A percentile compares a stretch with the other conserved stretches of the same genome.
phyloP scores from a whole-genome alignment of 2,329 filamentous ascomycete genomes.

The Thielaviopsis cerberus region DNA sequence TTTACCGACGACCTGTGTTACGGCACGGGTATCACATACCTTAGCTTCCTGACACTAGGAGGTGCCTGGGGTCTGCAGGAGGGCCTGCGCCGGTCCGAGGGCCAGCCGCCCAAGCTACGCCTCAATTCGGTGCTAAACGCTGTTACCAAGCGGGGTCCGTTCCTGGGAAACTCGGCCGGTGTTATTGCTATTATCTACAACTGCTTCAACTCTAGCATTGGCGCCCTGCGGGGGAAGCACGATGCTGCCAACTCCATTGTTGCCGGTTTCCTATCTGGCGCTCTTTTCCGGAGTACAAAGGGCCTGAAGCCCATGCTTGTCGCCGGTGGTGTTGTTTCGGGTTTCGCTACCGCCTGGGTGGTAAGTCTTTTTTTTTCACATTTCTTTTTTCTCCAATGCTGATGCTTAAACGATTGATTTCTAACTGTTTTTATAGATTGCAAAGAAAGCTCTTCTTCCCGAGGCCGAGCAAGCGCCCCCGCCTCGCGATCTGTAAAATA shows the following conservation, averaged over 20 bases:
- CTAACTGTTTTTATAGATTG: slow-evolving; percentile 11
- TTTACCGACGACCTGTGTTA: slow-evolving; percentile 98
- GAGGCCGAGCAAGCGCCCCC: slow-evolving; percentile 7
- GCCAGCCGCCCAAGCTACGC: slow-evolving; percentile 69
- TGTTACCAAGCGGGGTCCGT: slow-evolving; percentile 79
- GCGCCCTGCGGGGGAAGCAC: slow-evolving; percentile 63
- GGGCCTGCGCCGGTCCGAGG: slow-evolving; percentile 61
- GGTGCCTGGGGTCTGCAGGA: slow-evolving; percentile 86
- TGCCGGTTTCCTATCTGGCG: slow-evolving; percentile 74
- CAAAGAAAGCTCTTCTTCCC: slow-evolving; percentile 12
- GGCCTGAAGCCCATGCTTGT: slow-evolving; percentile 86
- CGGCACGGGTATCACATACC: slow-evolving; percentile 84
- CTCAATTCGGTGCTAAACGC: slow-evolving; percentile 91
- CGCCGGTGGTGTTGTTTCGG: slow-evolving; percentile 74
- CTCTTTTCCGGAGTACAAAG: slow-evolving; percentile 90
- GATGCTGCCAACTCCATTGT: slow-evolving; percentile 76
- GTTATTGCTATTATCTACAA: slow-evolving; percentile 96
- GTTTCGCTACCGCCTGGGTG: slow-evolving; percentile 72
- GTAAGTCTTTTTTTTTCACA: slow-evolving; percentile 41
- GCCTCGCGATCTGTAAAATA: slow-evolving; percentile 11
- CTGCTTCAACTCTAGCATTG: slow-evolving; percentile 70
- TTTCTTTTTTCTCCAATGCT: too few species aligned
- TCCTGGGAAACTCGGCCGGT: slow-evolving; percentile 87
- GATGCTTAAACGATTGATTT: neutral
- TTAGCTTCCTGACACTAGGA: slow-evolving; percentile 68